A percentile compares a stretch with the other conserved stretches of the same genome.
Evolutionary conservation across 495 filamentous ascomycete genomes (phyloP).

Genomic region (Aspergillus steynii): DNA sequence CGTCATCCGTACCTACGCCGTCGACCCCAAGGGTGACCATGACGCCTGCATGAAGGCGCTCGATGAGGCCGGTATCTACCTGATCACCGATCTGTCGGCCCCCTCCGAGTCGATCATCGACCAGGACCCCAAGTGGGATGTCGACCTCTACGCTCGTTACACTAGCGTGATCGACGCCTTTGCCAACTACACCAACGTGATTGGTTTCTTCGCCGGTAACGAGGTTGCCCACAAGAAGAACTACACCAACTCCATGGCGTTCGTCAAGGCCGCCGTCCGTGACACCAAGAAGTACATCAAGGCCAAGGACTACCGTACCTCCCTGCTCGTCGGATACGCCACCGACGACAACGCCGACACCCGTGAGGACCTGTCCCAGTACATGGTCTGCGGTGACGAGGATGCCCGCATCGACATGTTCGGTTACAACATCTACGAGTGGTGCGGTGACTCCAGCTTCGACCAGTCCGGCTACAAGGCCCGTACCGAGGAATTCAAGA

Average conservation of each 20-base stretch:
- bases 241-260: constrained; percentile 86
- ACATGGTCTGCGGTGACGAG: constrained; percentile 85
- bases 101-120: constrained; percentile 82
- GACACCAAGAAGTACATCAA: constrained; percentile 95
- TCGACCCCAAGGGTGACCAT: constrained; percentile 80
- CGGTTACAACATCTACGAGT: constrained; percentile 99
- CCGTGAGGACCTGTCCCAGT: constrained; percentile 74
- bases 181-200: constrained; percentile 77
- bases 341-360: constrained; percentile 87
- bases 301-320: constrained; percentile 64
- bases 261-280: constrained; percentile 95
- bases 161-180: constrained; percentile 83
- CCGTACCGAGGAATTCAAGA: constrained; percentile 78
- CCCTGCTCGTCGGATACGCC: constrained; percentile 88
- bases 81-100: constrained; percentile 86
- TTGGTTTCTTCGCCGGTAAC: constrained; percentile 98
- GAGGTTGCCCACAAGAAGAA: constrained; percentile 85
- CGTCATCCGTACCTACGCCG: constrained; percentile 90
- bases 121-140: constrained; percentile 73
- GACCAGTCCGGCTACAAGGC: constrained; percentile 72
- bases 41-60: constrained; percentile 80
- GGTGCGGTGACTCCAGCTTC: constrained; percentile 86
- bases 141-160: constrained; percentile 77
- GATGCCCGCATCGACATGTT: constrained; percentile 84
- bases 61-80: constrained; percentile 90